Evolutionary conservation across 768 basidiomycete species (phyloP), one percentile per base, ranked within the genome.

Genomic region (Baorangia bicolor): DNA sequence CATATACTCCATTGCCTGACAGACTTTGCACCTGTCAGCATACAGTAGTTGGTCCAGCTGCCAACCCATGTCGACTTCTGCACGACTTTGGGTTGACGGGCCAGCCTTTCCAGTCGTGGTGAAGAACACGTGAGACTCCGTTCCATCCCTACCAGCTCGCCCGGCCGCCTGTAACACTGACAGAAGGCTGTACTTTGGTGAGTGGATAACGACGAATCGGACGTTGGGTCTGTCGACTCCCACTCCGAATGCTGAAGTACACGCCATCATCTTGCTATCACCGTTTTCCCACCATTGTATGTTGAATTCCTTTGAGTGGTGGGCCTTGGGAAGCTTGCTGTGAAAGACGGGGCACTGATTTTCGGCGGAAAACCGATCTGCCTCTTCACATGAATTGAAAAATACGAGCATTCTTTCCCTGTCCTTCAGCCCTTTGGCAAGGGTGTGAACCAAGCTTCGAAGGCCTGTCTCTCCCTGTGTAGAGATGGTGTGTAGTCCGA

Each of bases 201-300:
- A 3, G 48, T 51, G 50, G 23, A 52, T 52, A 0, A 52, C 40
- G 1, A n/a, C n/a, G n/a, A n/a, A n/a, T n/a, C n/a, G n/a, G n/a
- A n/a, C n/a, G n/a, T n/a, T n/a, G n/a, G n/a, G 39, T 28, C 30
- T 49, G 25, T 55, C 53, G 2, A 55, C 53, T n/a, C 53, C 53
- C 8, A 3, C 10, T 23, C 46, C 46, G 2, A 55, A 55, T 9
- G 53, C 46, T 9, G 53, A 41, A 18, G 53, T 55, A 20, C n/a
- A n/a, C n/a, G n/a, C n/a, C n/a, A n/a, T n/a, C n/a, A n/a, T n/a
- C n/a, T n/a, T n/a, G n/a, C n/a, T 46, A 55, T 1, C 25, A n/a
- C 46, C 40, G 3, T 16, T 35, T 12, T 55, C 53, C 46, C 46
- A 55, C 2, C 10, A 10, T 18, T 35, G 23, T 25, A 55, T 20